Percentiles rank a stretch among this genome's conserved stretches.
Evolutionary conservation across 768 basidiomycete genomes (phyloP).

Genomic region (Leccinum variicolor): DNA sequence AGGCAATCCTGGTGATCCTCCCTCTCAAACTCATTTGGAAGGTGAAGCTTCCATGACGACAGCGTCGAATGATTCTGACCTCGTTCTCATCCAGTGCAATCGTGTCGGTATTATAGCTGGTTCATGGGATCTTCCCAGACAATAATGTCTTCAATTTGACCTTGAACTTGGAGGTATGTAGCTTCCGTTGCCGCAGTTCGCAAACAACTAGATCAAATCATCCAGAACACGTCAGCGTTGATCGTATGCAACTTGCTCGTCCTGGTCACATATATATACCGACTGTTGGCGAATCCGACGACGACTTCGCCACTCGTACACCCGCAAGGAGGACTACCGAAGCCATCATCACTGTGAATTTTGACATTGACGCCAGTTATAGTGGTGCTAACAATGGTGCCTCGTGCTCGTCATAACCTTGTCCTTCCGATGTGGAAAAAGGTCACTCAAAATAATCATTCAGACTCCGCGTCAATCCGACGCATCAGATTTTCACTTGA

Average conservation of each 20-base stretch:
- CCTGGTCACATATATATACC: conserved; percentile 10
- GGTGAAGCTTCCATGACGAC: conserved; percentile 9
- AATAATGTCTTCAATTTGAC: not conserved
- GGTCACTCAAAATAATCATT: too few relatives aligned
- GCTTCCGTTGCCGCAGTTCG: not conserved
- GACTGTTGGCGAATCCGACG: not conserved
- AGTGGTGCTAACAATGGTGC: too few relatives aligned
- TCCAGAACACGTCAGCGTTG: not conserved
- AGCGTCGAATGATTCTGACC: conserved; percentile 15
- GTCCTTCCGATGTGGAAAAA: too few relatives aligned
- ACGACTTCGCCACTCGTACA: too few relatives aligned
- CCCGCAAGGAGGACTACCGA: too few relatives aligned
- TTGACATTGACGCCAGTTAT: too few relatives aligned
- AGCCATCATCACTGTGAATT: too few relatives aligned
- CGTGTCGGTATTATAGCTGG: conserved; percentile 2
- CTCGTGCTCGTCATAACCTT: too few relatives aligned
- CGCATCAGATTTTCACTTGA: too few relatives aligned
- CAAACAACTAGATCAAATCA: not conserved
- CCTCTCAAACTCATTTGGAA: conserved; percentile 9
- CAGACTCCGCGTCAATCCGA: too few relatives aligned
- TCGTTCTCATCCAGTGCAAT: conserved; percentile 9
- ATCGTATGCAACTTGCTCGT: conserved; percentile 15
- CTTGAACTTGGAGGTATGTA: not conserved
- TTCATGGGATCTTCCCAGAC: not conserved
- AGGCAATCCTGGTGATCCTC: not conserved